Percentiles rank a stretch among this genome's conserved stretches.
These are phyloP conservation scores for Penicillium soppii DNA, from an alignment of 495 filamentous ascomycete species.

Conservation along the genomic window DNA sequence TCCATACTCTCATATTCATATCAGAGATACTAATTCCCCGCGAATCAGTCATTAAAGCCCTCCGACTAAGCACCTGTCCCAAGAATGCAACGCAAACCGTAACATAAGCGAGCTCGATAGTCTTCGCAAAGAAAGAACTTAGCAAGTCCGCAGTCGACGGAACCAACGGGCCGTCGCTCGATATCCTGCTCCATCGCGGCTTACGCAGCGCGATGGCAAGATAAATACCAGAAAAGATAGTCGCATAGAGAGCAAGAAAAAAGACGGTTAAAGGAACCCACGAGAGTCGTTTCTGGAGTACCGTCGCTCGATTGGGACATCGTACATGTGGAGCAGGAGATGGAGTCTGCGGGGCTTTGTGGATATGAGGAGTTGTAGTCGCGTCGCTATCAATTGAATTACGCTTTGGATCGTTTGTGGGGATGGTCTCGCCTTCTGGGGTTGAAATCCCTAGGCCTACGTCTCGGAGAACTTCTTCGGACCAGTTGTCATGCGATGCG, in stretches of 20 bases:
- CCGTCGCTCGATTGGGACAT: constrained; percentile 21
- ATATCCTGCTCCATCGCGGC: constrained; percentile 56
- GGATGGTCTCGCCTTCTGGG: constrained; percentile 10
- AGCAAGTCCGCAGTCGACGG: constrained; percentile 60
- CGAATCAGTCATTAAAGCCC: constrained; percentile 55
- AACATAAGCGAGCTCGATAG: constrained; percentile 73
- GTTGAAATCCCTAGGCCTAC: constrained; percentile 23
- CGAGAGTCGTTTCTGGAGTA: constrained; percentile 41
- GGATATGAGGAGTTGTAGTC: constrained; percentile 12
- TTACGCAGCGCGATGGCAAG: constrained; percentile 56
- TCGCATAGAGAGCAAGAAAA: constrained; percentile 64
- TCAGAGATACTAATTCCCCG: constrained; percentile 69
- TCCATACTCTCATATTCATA: constrained; percentile 63
- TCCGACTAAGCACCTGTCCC: constrained; percentile 67
- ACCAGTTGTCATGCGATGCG: constrained; percentile 11
- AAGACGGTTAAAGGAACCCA: constrained; percentile 61
- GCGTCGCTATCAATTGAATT: constrained; percentile 5
- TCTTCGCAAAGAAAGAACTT: constrained; percentile 65
- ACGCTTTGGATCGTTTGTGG: neutral
- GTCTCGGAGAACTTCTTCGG: constrained; percentile 20
- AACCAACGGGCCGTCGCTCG: constrained; percentile 43
- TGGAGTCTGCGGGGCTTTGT: constrained; percentile 2
- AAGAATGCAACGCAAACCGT: constrained; percentile 73
- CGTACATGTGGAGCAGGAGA: constrained; percentile 1
- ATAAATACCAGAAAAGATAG: constrained; percentile 63